A percentile compares a stretch with the other conserved stretches of the same genome.
Evolutionary conservation across 352 stramenopile genomes (phyloP).

Genomic region (Phytophthora pisi): DNA sequence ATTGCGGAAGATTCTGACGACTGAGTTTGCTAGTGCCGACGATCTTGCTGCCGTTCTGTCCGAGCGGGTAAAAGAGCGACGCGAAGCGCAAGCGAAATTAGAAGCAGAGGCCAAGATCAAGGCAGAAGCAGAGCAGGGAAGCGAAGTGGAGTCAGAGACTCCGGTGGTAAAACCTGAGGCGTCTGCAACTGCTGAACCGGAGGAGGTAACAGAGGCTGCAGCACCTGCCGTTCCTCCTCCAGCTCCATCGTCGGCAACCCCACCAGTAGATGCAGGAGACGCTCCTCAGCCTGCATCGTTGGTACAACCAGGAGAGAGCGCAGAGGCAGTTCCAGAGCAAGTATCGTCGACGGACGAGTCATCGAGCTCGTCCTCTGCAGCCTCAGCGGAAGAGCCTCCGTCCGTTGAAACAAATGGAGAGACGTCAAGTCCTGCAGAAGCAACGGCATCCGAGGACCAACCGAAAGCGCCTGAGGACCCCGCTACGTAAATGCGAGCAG

Average conservation of each 20-base stretch:
- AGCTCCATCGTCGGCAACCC: constrained; percentile 5
- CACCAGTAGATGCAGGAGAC: constrained; percentile 33
- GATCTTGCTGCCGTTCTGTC: constrained; percentile 39
- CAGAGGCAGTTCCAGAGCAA: neutral
- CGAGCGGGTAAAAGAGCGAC: constrained; percentile 19
- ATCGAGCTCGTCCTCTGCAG: constrained; percentile 9
- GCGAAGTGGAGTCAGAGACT: constrained; percentile 8
- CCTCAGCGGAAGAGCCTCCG: constrained; percentile 10
- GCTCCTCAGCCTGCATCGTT: constrained; percentile 14
- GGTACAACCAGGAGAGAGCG: constrained; percentile 19
- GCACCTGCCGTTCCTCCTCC: constrained; percentile 3
- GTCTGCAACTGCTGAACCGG: constrained; percentile 1
- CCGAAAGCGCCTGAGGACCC: constrained; percentile 21
- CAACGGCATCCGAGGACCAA: constrained; percentile 9
- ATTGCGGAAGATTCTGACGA: constrained; percentile 29
- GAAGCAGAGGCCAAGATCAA: constrained; percentile 17
- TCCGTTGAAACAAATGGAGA: constrained; percentile 23
- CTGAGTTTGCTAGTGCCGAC: constrained; percentile 31
- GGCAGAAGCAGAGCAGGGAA: constrained; percentile 12
- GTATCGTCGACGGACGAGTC: constrained; percentile 7
- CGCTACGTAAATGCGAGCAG: constrained; percentile 24
- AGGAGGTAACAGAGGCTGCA: constrained; percentile 11
- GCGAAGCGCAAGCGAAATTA: constrained; percentile 15
- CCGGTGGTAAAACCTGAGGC: constrained; percentile 6
- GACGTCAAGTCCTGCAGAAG: constrained; percentile 16